A percentile compares a stretch with the other conserved stretches of the same genome.
Evolutionary conservation across 306 rosid species (phyloP).

Genomic region (Senna tora): DNA sequence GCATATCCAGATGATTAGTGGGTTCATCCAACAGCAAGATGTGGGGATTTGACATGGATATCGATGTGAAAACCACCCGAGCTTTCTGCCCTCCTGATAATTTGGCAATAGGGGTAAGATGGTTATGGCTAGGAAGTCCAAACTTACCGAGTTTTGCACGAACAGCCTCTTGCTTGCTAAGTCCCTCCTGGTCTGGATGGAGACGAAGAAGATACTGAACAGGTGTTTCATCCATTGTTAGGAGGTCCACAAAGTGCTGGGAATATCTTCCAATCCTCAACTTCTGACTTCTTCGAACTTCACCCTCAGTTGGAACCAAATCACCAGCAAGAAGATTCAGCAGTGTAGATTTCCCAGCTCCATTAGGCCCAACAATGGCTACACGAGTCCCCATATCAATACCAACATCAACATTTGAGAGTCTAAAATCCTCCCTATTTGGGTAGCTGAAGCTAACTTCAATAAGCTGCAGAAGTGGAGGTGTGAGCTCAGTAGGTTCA

Average conservation of each 20-base stretch:
- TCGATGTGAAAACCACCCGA: constrained; percentile 64
- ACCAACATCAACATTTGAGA: constrained; percentile 57
- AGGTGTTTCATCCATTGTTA: constrained; percentile 64
- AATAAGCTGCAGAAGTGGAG: constrained; percentile 63
- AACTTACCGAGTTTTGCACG: constrained; percentile 61
- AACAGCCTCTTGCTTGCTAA: constrained; percentile 69
- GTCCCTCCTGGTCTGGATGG: constrained; percentile 68
- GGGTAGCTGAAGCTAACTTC: constrained; percentile 68
- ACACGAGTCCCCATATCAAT: constrained; percentile 66
- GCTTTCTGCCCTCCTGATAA: constrained; percentile 66
- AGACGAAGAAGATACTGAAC: constrained; percentile 66
- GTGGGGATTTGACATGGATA: constrained; percentile 69
- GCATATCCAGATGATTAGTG: constrained; percentile 66
- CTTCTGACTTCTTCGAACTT: constrained; percentile 63
- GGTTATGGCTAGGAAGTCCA: constrained; percentile 70
- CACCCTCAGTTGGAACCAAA: constrained; percentile 60
- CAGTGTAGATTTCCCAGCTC: constrained; percentile 64
- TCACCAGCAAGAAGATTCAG: constrained; percentile 67
- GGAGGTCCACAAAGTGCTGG: constrained; percentile 62
- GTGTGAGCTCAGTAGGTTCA: constrained; percentile 66
- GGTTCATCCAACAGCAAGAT: constrained; percentile 65
- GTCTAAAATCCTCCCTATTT: constrained; percentile 56
- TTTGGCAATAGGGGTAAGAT: constrained; percentile 65
- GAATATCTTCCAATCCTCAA: constrained; percentile 64
- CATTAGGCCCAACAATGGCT: constrained; percentile 65